phyloP scores from a whole-genome alignment of 2,329 filamentous ascomycete species.

The Trichophyton mentagrophytes region DNA sequence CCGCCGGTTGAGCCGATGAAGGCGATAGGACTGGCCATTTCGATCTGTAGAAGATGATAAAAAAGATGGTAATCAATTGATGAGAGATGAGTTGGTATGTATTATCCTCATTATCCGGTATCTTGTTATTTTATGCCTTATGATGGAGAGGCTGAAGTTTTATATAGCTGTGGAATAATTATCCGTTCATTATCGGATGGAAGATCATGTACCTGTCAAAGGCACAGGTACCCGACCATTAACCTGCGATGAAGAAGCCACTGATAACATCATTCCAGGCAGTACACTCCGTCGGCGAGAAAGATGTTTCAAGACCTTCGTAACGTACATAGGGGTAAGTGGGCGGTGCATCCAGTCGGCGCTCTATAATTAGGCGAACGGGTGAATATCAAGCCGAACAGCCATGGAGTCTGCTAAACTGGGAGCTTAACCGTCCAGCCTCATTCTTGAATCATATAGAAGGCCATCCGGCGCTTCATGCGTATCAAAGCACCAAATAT shows the following conservation, averaged over 20 bases:
- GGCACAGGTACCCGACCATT: background rate
- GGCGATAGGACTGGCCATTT: slow-evolving; percentile 22
- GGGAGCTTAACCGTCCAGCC: no score
- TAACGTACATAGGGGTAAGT: background rate
- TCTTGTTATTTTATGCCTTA: background rate
- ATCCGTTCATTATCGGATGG: background rate
- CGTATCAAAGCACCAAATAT: no score
- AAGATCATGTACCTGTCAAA: background rate
- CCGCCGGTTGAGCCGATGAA: slow-evolving; percentile 44
- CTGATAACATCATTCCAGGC: background rate
- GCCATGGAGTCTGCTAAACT: no score
- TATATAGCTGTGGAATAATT: background rate
- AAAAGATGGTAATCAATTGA: no score
- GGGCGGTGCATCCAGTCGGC: background rate
- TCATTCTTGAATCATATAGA: no score
- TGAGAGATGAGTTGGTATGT: background rate
- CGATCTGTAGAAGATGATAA: background rate
- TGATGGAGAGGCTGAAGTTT: background rate
- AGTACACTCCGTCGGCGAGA: background rate
- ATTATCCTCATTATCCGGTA: background rate
- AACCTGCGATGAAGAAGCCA: background rate
- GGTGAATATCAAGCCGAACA: background rate
- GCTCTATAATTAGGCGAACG: background rate
- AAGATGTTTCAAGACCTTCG: background rate
- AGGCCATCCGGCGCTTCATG: no score